A percentile compares a stretch with the other conserved stretches of the same genome.
Evolutionary conservation across 176 grass and related monocot genomes (phyloP).

Genomic region (Chloris gayana): DNA sequence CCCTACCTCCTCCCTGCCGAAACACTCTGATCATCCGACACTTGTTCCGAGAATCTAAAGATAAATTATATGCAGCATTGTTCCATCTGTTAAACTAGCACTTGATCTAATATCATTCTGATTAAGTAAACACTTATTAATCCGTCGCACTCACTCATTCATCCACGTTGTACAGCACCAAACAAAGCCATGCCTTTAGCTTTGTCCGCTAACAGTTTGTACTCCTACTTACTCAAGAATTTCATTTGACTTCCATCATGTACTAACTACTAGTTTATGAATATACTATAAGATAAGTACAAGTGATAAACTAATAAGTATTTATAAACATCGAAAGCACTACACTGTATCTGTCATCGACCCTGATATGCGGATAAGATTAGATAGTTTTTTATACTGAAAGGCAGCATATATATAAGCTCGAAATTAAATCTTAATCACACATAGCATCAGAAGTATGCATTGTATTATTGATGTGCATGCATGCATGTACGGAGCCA

Average conservation of each 20-base stretch:
- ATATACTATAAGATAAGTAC: slow-evolving; percentile 31
- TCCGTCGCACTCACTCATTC: slow-evolving; percentile 28
- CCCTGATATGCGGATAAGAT: neutral
- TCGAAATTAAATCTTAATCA: neutral
- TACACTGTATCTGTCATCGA: neutral
- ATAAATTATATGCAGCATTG: slow-evolving; percentile 32
- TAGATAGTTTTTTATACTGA: neutral
- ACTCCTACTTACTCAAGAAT: neutral
- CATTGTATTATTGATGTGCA: slow-evolving; percentile 42
- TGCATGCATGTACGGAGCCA: slow-evolving; percentile 19
- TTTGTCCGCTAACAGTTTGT: slow-evolving; percentile 38
- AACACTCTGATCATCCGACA: slow-evolving; percentile 36
- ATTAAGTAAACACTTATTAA: neutral
- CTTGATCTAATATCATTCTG: slow-evolving; percentile 7
- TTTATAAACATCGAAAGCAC: neutral
- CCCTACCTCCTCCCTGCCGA: neutral
- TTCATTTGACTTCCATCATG: slow-evolving; percentile 20
- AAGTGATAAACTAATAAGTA: neutral
- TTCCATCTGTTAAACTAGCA: slow-evolving; percentile 17
- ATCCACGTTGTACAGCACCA: slow-evolving; percentile 38
- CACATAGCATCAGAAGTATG: neutral
- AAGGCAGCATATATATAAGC: neutral
- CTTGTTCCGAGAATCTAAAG: slow-evolving; percentile 30
- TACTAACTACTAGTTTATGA: neutral
- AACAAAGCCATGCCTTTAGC: slow-evolving; percentile 33